Evolutionary conservation across 257 asterid species (phyloP).

Genomic region (Solanum dulcamara): DNA sequence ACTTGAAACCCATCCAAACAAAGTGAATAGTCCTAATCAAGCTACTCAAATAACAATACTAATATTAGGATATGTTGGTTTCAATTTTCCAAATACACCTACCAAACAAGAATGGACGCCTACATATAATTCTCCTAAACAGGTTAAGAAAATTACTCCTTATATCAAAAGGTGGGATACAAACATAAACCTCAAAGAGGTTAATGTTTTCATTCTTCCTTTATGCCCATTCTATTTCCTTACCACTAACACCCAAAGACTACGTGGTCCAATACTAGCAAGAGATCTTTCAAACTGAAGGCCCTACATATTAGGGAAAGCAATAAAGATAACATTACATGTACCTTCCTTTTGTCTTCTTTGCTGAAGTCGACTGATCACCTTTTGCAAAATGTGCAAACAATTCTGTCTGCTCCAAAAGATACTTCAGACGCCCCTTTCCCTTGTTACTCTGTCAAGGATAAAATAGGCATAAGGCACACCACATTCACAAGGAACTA

Average conservation of each 20-base stretch:
- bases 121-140: not conserved
- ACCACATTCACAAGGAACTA: not conserved
- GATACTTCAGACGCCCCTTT: conserved; percentile 85
- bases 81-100: not conserved
- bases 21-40: not conserved
- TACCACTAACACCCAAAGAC: not conserved
- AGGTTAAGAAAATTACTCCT: not conserved
- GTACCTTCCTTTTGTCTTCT: conserved; percentile 80
- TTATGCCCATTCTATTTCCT: not conserved
- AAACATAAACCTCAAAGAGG: not conserved
- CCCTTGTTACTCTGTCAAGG: conserved; percentile 77
- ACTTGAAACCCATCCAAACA: not conserved
- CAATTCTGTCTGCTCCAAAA: conserved; percentile 92
- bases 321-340: not conserved
- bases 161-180: not conserved
- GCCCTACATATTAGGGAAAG: not conserved
- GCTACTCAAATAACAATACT: not conserved
- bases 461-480: not conserved
- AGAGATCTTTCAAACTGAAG: not conserved
- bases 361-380: conserved; percentile 51
- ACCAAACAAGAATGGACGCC: not conserved
- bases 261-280: not conserved
- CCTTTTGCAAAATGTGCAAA: conserved; percentile 99
- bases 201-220: not conserved
- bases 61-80: not conserved